A percentile compares a stretch with the other conserved stretches of the same genome.
phyloP scores from a whole-genome alignment of 2,329 filamentous ascomycete species.

The Corynespora cassiicola region DNA sequence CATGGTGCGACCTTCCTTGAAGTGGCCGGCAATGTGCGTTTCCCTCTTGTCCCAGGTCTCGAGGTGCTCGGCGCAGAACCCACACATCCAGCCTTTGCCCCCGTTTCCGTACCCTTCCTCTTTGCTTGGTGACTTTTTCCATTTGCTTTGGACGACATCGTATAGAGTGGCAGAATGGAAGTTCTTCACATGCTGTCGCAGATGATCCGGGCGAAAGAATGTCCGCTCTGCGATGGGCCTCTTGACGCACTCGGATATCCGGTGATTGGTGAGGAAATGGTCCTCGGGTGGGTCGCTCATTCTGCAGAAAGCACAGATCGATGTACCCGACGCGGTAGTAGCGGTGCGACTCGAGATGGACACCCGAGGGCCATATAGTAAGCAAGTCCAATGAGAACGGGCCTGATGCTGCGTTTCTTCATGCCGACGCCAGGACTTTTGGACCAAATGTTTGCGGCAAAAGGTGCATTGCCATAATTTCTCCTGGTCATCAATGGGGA shows the following conservation, averaged over 20 bases:
- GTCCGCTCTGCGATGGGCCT: conserved; percentile 35
- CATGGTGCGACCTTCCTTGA: conserved; percentile 41
- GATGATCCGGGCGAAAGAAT: conserved; percentile 40
- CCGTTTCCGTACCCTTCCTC: conserved; percentile 7
- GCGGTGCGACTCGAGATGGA: conserved; percentile 11
- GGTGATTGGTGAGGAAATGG: conserved; percentile 34
- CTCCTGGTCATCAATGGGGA: conserved; percentile 9
- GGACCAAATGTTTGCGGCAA: conserved; percentile 30
- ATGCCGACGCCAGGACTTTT: conserved; percentile 45
- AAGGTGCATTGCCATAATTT: conserved; percentile 45
- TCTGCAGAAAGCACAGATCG: conserved; percentile 39
- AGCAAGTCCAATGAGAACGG: conserved; percentile 41
- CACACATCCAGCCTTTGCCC: conserved; percentile 31
- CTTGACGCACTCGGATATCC: conserved; percentile 37
- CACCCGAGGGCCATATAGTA: conserved; percentile 33
- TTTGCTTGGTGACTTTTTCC: conserved; percentile 27
- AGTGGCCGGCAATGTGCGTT: conserved; percentile 40
- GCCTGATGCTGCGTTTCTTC: conserved; percentile 45
- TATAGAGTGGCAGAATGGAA: conserved; percentile 33
- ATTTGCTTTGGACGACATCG: conserved; percentile 32
- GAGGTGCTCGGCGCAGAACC: conserved; percentile 35
- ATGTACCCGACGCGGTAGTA: no score
- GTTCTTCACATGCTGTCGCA: conserved; percentile 41
- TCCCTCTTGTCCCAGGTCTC: conserved; percentile 36
- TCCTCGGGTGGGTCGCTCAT: conserved; percentile 30